Percentiles rank a stretch among this genome's conserved stretches.
These are phyloP conservation scores for Ustulina deusta DNA, from an alignment of 2,329 filamentous ascomycete genomes.

Conservation along the genomic window DNA sequence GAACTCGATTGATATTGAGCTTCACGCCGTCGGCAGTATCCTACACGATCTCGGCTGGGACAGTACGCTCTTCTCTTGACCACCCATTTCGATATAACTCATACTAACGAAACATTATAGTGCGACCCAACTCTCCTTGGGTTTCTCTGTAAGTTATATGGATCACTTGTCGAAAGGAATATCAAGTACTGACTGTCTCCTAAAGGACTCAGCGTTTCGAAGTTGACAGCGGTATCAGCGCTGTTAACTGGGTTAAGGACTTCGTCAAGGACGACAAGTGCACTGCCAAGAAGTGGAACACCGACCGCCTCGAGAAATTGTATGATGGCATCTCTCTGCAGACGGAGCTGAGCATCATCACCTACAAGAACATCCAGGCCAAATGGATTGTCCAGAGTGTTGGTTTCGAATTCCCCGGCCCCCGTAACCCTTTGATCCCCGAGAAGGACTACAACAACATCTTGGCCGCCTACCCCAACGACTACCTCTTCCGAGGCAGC, in stretches of 20 bases:
- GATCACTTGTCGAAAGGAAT: not conserved
- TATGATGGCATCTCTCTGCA: conserved; percentile 33
- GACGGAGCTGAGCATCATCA: not conserved
- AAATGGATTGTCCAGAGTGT: conserved; percentile 25
- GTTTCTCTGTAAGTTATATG: conserved; percentile 1
- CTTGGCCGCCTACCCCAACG: conserved; percentile 24
- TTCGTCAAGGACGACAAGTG: not conserved
- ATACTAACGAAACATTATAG: conserved; percentile 7
- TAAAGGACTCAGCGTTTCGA: conserved; percentile 22
- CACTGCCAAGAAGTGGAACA: conserved; percentile 11
- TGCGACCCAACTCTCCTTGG: conserved; percentile 18
- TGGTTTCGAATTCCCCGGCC: conserved; percentile 25
- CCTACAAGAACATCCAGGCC: conserved; percentile 20
- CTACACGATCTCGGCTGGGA: conserved; percentile 35
- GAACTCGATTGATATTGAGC: conserved; percentile 19
- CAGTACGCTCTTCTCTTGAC: conserved; percentile 1
- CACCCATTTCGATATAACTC: not conserved
- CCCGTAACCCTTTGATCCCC: conserved; percentile 15
- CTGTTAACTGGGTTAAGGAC: conserved; percentile 19
- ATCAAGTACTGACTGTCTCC: not conserved
- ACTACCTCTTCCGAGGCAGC: conserved; percentile 25
- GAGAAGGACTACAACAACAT: conserved; percentile 25
- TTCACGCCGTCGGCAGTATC: conserved; percentile 28
- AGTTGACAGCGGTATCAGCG: conserved; percentile 20
- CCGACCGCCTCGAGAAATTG: conserved; percentile 14